Conservation (phyloP, 23 red algal genomes). For the Gracilaria vermiculophylla region DNA sequence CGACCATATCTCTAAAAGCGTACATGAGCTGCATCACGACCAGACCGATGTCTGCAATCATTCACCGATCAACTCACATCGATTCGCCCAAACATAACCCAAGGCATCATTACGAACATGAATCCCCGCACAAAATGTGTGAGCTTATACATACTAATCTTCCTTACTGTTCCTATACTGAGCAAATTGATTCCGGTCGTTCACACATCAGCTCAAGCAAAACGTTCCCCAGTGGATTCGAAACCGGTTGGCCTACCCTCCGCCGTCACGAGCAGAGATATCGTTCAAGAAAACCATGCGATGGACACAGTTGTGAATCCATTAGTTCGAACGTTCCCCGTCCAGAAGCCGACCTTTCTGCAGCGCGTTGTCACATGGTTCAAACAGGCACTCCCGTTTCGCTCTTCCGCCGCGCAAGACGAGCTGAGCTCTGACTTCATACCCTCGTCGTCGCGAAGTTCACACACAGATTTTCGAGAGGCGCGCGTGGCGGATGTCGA, state of each 20-base stretch:
- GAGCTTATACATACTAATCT: background rate
- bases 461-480: background rate
- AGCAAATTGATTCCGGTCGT: background rate
- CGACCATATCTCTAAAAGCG: background rate
- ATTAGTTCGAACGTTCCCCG: background rate
- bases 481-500: constrained; percentile 20
- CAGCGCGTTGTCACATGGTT: constrained; percentile 8
- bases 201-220: background rate
- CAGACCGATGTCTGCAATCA: background rate
- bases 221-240: background rate
- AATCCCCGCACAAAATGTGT: background rate
- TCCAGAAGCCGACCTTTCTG: background rate
- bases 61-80: background rate
- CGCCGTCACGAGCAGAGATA: background rate
- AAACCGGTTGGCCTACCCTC: background rate
- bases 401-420: background rate
- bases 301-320: background rate
- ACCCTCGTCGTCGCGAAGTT: background rate
- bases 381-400: background rate
- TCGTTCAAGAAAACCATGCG: background rate
- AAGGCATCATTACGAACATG: background rate
- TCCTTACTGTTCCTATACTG: background rate
- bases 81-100: background rate
- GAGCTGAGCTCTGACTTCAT: background rate
- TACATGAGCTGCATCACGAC: background rate